Conservation (phyloP, 352 stramenopile species). For the Halophytophthora batemanensis region DNA sequence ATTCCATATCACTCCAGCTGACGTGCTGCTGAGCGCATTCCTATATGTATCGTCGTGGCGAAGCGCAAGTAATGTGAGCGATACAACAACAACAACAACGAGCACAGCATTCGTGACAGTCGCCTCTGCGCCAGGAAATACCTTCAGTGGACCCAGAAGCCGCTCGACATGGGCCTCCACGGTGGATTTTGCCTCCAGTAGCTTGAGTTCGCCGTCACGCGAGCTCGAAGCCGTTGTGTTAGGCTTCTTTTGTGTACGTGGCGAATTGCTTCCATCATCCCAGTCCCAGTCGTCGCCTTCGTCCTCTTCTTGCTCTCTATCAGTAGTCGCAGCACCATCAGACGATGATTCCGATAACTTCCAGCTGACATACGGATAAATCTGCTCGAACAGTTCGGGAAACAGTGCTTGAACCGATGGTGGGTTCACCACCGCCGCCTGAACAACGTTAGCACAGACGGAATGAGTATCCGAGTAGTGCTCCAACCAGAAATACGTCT, state of each 20-base stretch:
- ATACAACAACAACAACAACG: slow-evolving; percentile 6
- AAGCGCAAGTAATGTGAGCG: too few relatives aligned
- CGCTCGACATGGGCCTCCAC: slow-evolving; percentile 43
- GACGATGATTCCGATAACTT: slow-evolving; percentile 3
- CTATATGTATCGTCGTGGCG: too few relatives aligned
- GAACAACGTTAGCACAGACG: slow-evolving; percentile 1
- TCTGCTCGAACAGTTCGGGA: slow-evolving; percentile 28
- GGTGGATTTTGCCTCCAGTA: slow-evolving; percentile 25
- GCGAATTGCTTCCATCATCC: slow-evolving; percentile 35
- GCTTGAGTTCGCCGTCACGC: slow-evolving; percentile 21
- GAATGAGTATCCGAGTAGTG: neutral
- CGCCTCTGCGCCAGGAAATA: slow-evolving; percentile 13
- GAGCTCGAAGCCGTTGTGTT: neutral
- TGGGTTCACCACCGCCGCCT: slow-evolving; percentile 26
- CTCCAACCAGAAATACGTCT: neutral
- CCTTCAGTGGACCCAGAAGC: slow-evolving; percentile 46
- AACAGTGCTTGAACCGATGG: slow-evolving; percentile 24
- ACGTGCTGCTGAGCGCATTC: slow-evolving; percentile 64
- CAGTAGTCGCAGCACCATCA: neutral
- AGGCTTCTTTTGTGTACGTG: slow-evolving; percentile 5
- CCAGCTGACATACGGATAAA: slow-evolving; percentile 23
- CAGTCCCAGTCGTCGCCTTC: slow-evolving; percentile 70
- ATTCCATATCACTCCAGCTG: slow-evolving; percentile 30
- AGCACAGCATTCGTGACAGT: neutral
- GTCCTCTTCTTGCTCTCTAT: slow-evolving; percentile 17